A percentile compares a stretch with the other conserved stretches of the same genome.
Conservation (phyloP, 2,329 filamentous ascomycete genomes). For the Boeremia lycopersici region DNA sequence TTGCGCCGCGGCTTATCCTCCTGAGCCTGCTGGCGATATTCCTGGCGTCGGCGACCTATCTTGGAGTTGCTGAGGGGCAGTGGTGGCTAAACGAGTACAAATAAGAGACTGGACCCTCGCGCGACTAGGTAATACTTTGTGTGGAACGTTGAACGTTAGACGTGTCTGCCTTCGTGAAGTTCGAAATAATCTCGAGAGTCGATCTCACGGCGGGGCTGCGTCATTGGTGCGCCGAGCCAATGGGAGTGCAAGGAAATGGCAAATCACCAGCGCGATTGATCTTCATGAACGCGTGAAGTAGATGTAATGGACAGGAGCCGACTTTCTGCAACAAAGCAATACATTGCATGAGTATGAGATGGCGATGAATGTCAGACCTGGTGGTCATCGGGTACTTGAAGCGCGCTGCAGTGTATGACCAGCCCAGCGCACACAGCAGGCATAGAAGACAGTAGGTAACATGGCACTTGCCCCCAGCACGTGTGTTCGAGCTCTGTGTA, state of each 20-base stretch:
- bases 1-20: conserved; percentile 42
- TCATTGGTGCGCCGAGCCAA: conserved; percentile 11
- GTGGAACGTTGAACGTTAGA: conserved; percentile 1
- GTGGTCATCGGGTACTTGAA: no score
- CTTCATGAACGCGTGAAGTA: background rate
- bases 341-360: background rate
- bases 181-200: conserved; percentile 4
- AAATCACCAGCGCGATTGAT: background rate
- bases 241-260: conserved; percentile 12
- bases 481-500: background rate
- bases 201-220: conserved; percentile 11
- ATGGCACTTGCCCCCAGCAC: background rate
- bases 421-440: background rate
- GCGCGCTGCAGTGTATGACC: background rate
- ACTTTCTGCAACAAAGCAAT: background rate
- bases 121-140: background rate
- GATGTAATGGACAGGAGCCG: background rate
- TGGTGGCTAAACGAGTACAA: background rate
- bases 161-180: background rate
- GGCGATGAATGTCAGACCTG: no score
- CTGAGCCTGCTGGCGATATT: conserved; percentile 49
- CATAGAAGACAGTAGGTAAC: no score
- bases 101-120: background rate
- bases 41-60: conserved; percentile 60
- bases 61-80: conserved; percentile 25